Percentiles rank a stretch among this genome's conserved stretches.
Conservation (phyloP, 176 grass and related monocot species). For the Ananas comosus region DNA sequence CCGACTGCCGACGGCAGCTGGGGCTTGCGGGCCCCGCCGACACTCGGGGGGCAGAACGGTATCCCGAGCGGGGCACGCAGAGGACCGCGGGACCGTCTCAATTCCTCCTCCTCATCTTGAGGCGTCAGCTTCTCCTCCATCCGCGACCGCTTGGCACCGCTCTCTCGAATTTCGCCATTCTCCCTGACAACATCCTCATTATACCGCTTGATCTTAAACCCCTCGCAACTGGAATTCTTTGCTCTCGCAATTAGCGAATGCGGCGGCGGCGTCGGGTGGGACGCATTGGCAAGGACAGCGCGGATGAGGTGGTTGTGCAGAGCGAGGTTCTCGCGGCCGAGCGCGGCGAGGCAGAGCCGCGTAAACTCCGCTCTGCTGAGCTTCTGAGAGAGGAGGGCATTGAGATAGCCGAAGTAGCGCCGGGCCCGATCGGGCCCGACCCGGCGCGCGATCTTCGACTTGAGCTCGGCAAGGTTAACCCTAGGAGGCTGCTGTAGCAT, state of each 20-base stretch:
- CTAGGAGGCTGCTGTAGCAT: slow-evolving; percentile 31
- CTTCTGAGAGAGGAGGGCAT: slow-evolving; percentile 59
- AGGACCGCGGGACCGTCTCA: slow-evolving; percentile 10
- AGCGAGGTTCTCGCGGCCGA: slow-evolving; percentile 64
- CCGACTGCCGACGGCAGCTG: slow-evolving; percentile 24
- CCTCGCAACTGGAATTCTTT: slow-evolving; percentile 14
- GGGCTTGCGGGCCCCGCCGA: slow-evolving; percentile 33
- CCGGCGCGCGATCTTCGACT: slow-evolving; percentile 53
- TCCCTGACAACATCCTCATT: slow-evolving; percentile 19
- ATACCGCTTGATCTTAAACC: slow-evolving; percentile 19
- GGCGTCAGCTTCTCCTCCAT: not conserved
- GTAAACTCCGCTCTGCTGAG: slow-evolving; percentile 79
- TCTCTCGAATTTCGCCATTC: not conserved
- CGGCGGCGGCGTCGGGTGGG: slow-evolving; percentile 36
- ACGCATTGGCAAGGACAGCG: slow-evolving; percentile 70
- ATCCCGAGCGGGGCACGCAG: slow-evolving; percentile 67
- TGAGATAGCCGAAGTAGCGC: slow-evolving; percentile 68
- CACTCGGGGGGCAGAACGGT: slow-evolving; percentile 48
- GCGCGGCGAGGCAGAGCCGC: slow-evolving; percentile 44
- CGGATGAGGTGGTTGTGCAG: slow-evolving; percentile 77
- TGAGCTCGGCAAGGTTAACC: slow-evolving; percentile 69
- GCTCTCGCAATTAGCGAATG: slow-evolving; percentile 3
- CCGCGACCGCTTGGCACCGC: not conserved
- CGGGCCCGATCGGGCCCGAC: slow-evolving; percentile 54
- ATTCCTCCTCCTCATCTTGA: not conserved